Evolutionary conservation across 2,329 filamentous ascomycete species (phyloP).

Genomic region (Septoria petroselini): DNA sequence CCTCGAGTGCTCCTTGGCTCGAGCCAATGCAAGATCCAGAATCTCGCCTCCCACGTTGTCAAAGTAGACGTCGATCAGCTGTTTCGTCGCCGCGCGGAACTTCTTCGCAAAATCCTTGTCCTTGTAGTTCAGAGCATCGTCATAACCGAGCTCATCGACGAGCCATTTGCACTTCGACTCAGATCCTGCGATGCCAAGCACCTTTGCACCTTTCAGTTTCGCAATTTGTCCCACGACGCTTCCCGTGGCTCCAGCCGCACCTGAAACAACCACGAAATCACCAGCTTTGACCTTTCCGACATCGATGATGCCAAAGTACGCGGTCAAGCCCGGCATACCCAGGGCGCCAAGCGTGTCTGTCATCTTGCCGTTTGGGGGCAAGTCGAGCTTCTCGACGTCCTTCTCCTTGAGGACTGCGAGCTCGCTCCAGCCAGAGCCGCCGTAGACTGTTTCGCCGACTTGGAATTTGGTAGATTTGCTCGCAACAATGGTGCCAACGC

Average conservation of each 20-base stretch:
- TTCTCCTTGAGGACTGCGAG: slow-evolving; percentile 38
- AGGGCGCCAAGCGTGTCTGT: slow-evolving; percentile 33
- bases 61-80: slow-evolving; percentile 60
- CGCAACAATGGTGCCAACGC: slow-evolving; percentile 41
- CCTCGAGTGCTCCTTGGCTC: slow-evolving; percentile 59
- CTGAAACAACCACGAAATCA: slow-evolving; percentile 73
- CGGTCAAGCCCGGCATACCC: slow-evolving; percentile 69
- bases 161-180: slow-evolving; percentile 67
- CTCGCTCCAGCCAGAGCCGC: slow-evolving; percentile 42
- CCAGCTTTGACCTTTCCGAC: slow-evolving; percentile 66
- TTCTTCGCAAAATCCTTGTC: slow-evolving; percentile 57
- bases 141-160: slow-evolving; percentile 62
- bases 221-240: slow-evolving; percentile 75
- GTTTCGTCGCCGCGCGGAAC: slow-evolving; percentile 58
- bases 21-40: slow-evolving; percentile 60
- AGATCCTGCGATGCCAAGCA: slow-evolving; percentile 64
- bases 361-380: slow-evolving; percentile 27
- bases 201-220: slow-evolving; percentile 64
- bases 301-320: slow-evolving; percentile 70
- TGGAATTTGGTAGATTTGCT: slow-evolving; percentile 34
- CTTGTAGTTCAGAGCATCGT: slow-evolving; percentile 69
- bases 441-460: slow-evolving; percentile 40
- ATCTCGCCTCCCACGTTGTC: slow-evolving; percentile 72
- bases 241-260: slow-evolving; percentile 74
- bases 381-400: slow-evolving; percentile 25